These are phyloP conservation scores for Paraconiothyrium brasiliense DNA, from an alignment of 2,329 filamentous ascomycete species.

Conservation along the genomic window DNA sequence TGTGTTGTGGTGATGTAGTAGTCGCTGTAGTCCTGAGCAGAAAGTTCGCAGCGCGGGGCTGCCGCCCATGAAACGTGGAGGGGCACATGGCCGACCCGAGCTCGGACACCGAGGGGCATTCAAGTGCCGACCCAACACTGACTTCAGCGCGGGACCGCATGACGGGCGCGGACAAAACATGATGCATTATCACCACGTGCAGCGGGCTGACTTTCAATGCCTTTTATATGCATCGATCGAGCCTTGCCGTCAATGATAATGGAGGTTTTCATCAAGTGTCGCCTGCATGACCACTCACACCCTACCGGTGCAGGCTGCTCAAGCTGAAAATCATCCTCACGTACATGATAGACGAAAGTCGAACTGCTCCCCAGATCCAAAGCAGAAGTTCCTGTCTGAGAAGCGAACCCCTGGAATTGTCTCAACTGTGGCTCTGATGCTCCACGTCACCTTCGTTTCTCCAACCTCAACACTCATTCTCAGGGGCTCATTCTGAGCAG, in stretches of 20 bases:
- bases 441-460: no score
- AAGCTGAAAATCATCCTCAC: neutral
- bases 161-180: conserved; percentile 1
- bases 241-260: neutral
- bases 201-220: neutral
- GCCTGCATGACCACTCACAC: neutral
- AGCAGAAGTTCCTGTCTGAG: no score
- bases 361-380: neutral
- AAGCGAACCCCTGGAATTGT: no score
- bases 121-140: neutral
- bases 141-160: neutral
- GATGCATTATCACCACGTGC: neutral
- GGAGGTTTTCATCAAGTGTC: neutral
- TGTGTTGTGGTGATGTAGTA: neutral
- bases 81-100: conserved; percentile 7
- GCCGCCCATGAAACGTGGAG: conserved; percentile 9
- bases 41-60: conserved; percentile 15
- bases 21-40: neutral
- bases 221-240: neutral
- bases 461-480: no score
- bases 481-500: no score
- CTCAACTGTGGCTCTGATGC: no score
- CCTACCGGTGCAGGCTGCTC: neutral
- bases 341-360: neutral
- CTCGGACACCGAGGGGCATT: conserved; percentile 5